These are phyloP conservation scores for Hortiboletus campestris DNA, from an alignment of 768 basidiomycete genomes.

Conservation along the genomic window DNA sequence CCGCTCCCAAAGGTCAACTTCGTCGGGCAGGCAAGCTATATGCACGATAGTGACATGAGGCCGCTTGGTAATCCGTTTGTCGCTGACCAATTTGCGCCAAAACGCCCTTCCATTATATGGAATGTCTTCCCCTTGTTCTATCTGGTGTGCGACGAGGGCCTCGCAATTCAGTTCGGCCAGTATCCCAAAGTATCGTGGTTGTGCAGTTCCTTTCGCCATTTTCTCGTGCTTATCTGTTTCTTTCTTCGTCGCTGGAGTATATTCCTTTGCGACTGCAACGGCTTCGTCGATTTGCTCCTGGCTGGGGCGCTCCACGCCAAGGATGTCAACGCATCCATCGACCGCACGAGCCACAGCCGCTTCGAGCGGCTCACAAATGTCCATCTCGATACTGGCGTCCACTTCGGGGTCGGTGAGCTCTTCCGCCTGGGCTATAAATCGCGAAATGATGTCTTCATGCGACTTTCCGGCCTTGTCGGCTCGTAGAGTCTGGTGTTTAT, in stretches of 20 bases:
- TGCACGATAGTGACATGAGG: slow-evolving; percentile 93
- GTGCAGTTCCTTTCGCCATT: slow-evolving; percentile 20
- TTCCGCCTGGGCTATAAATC: slow-evolving; percentile 63
- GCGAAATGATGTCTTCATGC: slow-evolving; percentile 83
- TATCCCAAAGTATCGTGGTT: slow-evolving; percentile 75
- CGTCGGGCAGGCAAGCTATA: slow-evolving; percentile 41
- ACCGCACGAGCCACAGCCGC: slow-evolving; percentile 57
- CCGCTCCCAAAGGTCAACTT: slow-evolving; percentile 44
- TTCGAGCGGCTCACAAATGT: slow-evolving; percentile 53
- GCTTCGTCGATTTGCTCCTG: slow-evolving; percentile 52
- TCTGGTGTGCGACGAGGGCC: slow-evolving; percentile 41
- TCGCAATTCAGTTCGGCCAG: slow-evolving; percentile 69
- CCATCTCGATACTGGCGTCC: slow-evolving; percentile 68
- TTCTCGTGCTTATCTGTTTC: slow-evolving; percentile 17
- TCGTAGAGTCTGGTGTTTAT: slow-evolving; percentile 81
- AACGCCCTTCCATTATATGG: slow-evolving; percentile 37
- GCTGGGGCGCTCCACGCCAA: slow-evolving; percentile 53
- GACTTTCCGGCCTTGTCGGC: slow-evolving; percentile 47
- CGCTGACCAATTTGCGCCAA: slow-evolving; percentile 46
- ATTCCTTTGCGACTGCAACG: slow-evolving; percentile 40
- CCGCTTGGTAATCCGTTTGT: slow-evolving; percentile 47
- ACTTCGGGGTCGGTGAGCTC: slow-evolving; percentile 62
- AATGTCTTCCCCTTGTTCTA: slow-evolving; percentile 36
- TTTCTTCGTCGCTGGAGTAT: slow-evolving; percentile 34
- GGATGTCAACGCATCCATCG: slow-evolving; percentile 50